These are phyloP conservation scores for Scheffersomyces quercinus DNA, from an alignment of 1,139 yeast genomes.

Conservation along the genomic window DNA sequence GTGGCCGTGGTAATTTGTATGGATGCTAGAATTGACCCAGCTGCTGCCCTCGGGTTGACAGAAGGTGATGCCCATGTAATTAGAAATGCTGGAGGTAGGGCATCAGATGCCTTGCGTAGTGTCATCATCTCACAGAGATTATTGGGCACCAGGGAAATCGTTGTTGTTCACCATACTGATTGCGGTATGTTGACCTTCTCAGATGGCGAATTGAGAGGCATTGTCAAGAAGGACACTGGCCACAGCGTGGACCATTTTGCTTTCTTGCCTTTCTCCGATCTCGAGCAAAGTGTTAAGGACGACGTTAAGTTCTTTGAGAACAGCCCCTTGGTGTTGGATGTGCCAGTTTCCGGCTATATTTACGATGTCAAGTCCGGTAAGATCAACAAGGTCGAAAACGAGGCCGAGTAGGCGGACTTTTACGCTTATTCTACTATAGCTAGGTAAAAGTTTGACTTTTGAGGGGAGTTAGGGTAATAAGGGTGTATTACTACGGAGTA, in stretches of 20 bases:
- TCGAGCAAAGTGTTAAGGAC: slow-evolving; percentile 34
- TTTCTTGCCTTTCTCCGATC: slow-evolving; percentile 35
- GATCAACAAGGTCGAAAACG: slow-evolving; percentile 18
- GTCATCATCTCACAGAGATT: slow-evolving; percentile 37
- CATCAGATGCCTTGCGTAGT: slow-evolving; percentile 40
- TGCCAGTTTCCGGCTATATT: slow-evolving; percentile 36
- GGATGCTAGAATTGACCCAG: slow-evolving; percentile 49
- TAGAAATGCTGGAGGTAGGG: slow-evolving; percentile 48
- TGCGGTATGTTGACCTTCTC: slow-evolving; percentile 45
- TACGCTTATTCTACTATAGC: no score
- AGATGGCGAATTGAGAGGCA: slow-evolving; percentile 27
- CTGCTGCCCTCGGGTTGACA: slow-evolving; percentile 36
- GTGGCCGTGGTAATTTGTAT: slow-evolving; percentile 42
- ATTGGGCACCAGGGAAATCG: slow-evolving; percentile 40
- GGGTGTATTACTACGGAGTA: no score
- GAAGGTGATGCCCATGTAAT: slow-evolving; percentile 49
- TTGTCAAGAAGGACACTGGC: slow-evolving; percentile 29
- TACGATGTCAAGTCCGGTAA: slow-evolving; percentile 40
- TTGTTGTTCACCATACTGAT: slow-evolving; percentile 42
- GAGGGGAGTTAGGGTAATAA: no score
- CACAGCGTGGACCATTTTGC: slow-evolving; percentile 27
- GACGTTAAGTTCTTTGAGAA: slow-evolving; percentile 27
- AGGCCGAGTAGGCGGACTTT: no score
- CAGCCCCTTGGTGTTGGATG: slow-evolving; percentile 28
- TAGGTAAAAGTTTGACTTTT: no score